Percentiles rank a stretch among this genome's conserved stretches.
phyloP scores from a whole-genome alignment of 192 early-diverging fungal genomes.

The Backusella circina region DNA sequence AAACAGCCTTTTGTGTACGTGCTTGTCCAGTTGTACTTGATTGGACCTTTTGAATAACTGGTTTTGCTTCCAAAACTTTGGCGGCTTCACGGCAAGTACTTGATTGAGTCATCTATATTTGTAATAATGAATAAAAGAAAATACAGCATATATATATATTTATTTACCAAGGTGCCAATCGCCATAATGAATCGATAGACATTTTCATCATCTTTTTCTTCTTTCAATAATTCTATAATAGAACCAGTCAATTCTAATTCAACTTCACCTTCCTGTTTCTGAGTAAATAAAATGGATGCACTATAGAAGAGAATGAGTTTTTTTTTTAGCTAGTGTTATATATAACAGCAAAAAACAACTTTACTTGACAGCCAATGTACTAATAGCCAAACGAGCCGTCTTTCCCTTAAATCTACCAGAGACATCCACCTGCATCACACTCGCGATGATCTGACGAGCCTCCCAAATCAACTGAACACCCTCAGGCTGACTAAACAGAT shows the following conservation, averaged over 20 bases:
- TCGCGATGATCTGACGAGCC: constrained; percentile 14
- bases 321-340: not conserved
- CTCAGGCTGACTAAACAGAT: constrained; percentile 58
- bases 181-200: constrained; percentile 57
- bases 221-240: constrained; percentile 52
- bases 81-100: constrained; percentile 8
- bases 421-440: constrained; percentile 30
- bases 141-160: too few species aligned
- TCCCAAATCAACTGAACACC: constrained; percentile 39
- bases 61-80: constrained; percentile 20
- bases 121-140: not conserved
- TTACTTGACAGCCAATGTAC: constrained; percentile 30
- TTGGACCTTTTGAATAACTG: not conserved
- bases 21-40: not conserved
- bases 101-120: constrained; percentile 12
- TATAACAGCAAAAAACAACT: not conserved
- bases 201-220: constrained; percentile 57
- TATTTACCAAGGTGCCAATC: constrained; percentile 59
- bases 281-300: constrained; percentile 44
- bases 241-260: constrained; percentile 38
- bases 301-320: constrained; percentile 14
- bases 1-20: constrained; percentile 14
- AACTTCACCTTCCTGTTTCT: constrained; percentile 47
- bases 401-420: constrained; percentile 32
- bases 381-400: constrained; percentile 16